A percentile compares a stretch with the other conserved stretches of the same genome.
Evolutionary conservation across 768 basidiomycete genomes (phyloP).

Genomic region (Pleurotus cornucopiae): DNA sequence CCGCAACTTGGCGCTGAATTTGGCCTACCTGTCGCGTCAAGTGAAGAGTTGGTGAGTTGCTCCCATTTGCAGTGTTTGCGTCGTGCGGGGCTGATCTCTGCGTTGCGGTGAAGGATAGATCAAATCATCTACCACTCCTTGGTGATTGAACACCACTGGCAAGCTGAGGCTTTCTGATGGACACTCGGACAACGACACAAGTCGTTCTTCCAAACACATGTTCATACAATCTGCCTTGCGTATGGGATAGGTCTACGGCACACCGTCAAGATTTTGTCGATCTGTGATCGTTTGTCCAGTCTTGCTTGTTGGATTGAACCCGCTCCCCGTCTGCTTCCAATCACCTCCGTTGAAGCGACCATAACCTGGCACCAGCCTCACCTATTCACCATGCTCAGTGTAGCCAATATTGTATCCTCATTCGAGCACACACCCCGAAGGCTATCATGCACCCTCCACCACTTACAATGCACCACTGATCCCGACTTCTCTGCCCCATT

Average conservation of each 20-base stretch:
- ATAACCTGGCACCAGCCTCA: no score
- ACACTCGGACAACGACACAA: conserved; percentile 2
- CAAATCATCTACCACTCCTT: conserved; percentile 13
- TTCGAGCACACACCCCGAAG: neutral
- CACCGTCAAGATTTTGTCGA: conserved; percentile 8
- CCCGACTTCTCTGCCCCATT: conserved; percentile 12
- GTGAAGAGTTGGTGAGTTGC: conserved; percentile 7
- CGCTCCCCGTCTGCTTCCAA: no score
- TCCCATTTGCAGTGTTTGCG: no score
- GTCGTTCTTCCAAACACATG: conserved; percentile 11
- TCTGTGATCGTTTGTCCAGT: conserved; percentile 11
- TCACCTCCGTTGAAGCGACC: no score
- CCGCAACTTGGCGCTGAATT: conserved; percentile 9
- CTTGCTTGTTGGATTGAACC: conserved; percentile 11
- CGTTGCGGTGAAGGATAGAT: conserved; percentile 10
- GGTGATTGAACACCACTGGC: conserved; percentile 7
- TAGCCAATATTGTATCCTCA: neutral
- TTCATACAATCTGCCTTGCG: conserved; percentile 12
- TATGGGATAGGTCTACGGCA: conserved; percentile 12
- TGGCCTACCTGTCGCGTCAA: conserved; percentile 8
- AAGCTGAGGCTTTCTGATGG: conserved; percentile 12
- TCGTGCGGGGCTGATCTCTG: no score
- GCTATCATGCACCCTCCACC: conserved; percentile 8
- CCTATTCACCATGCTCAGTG: no score
- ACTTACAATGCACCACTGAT: conserved; percentile 9